Evolutionary conservation across 2,329 filamentous ascomycete genomes (phyloP).

Genomic region (Paecilomyces sp.): DNA sequence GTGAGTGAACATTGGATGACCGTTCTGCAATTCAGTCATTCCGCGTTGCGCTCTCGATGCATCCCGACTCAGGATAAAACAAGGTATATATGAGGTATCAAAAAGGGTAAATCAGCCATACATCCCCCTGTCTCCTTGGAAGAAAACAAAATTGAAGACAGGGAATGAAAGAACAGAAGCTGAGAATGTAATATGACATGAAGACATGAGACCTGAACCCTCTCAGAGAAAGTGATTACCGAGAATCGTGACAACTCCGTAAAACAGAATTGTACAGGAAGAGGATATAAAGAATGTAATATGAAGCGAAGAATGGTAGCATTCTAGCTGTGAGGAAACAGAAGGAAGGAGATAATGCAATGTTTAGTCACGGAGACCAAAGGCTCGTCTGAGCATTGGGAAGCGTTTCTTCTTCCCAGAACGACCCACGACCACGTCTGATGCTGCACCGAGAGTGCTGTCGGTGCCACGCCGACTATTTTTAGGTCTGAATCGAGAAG

Average conservation of each 20-base stretch:
- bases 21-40: background rate
- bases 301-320: background rate
- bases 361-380: constrained; percentile 30
- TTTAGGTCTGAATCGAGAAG: background rate
- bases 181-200: background rate
- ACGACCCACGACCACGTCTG: constrained; percentile 24
- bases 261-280: background rate
- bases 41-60: background rate
- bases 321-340: background rate
- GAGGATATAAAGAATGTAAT: background rate
- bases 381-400: constrained; percentile 36
- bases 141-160: background rate
- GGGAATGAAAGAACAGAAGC: background rate
- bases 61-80: background rate
- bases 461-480: background rate
- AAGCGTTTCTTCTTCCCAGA: constrained; percentile 41
- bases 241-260: background rate
- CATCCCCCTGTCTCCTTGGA: background rate
- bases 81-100: background rate
- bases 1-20: background rate
- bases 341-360: background rate
- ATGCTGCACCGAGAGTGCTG: constrained; percentile 7
- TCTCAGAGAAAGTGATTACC: background rate
- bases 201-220: background rate
- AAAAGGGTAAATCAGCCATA: background rate